A percentile compares a stretch with the other conserved stretches of the same genome.
These are phyloP conservation scores for Striga hermonthica DNA, from an alignment of 305 asterid species.

Conservation along the genomic window DNA sequence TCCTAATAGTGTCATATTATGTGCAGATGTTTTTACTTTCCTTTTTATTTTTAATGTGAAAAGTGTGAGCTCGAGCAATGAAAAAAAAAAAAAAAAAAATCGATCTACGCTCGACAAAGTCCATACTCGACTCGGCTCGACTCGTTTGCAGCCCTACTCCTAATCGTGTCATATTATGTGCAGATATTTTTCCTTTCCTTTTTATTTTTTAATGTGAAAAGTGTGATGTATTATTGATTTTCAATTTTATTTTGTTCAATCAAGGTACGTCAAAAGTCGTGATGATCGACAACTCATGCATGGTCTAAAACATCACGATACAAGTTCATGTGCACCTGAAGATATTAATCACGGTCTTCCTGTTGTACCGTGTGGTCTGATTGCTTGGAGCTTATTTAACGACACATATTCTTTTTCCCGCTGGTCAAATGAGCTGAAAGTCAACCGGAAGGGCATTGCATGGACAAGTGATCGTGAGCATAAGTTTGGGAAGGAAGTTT, in stretches of 20 bases:
- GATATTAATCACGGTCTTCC: constrained; percentile 53
- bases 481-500: constrained; percentile 70
- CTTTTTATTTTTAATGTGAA: no score
- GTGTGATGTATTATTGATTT: not conserved
- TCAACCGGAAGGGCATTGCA: constrained; percentile 65
- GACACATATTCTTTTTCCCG: constrained; percentile 64
- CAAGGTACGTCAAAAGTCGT: constrained; percentile 77
- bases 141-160: no score
- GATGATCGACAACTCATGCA: constrained; percentile 63
- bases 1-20: no score
- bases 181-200: not conserved
- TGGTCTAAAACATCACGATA: constrained; percentile 45
- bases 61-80: no score
- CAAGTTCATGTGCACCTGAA: constrained; percentile 65
- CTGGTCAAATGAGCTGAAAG: constrained; percentile 46
- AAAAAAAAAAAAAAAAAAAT: no score
- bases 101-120: no score
- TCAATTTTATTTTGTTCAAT: constrained; percentile 27
- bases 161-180: no score
- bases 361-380: constrained; percentile 76
- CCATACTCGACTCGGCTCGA: no score
- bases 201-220: not conserved
- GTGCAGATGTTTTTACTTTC: no score
- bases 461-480: constrained; percentile 82
- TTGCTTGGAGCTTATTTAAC: constrained; percentile 82